These are phyloP conservation scores for Pichia sp. DNA, from an alignment of 1,139 yeast species.

Conservation along the genomic window DNA sequence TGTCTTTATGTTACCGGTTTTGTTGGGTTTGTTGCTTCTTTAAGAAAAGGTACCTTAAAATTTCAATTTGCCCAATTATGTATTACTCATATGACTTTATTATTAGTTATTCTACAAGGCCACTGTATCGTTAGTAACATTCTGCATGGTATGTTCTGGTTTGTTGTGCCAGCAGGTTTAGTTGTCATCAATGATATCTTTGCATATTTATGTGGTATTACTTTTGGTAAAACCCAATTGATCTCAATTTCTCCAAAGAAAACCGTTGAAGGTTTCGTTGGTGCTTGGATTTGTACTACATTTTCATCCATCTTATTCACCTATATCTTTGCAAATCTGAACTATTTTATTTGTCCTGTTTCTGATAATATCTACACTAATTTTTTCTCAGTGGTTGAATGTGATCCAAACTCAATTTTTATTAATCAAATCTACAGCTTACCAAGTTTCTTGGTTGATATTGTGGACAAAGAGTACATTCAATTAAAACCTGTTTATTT, in stretches of 20 bases:
- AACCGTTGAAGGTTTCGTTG: slow-evolving; percentile 94
- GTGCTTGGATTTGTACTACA: slow-evolving; percentile 95
- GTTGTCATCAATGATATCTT: slow-evolving; percentile 93
- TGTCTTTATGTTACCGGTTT: slow-evolving; percentile 83
- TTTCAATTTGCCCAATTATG: slow-evolving; percentile 94
- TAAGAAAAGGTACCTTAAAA: slow-evolving; percentile 81
- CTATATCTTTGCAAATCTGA: slow-evolving; percentile 54
- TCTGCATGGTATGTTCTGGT: slow-evolving; percentile 90
- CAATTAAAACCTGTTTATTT: slow-evolving; percentile 80
- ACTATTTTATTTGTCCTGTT: slow-evolving; percentile 87
- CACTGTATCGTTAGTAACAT: slow-evolving; percentile 89
- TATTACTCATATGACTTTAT: slow-evolving; percentile 87
- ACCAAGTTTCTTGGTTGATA: slow-evolving; percentile 59
- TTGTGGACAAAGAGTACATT: slow-evolving; percentile 40
- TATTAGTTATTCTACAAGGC: slow-evolving; percentile 88
- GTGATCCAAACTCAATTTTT: slow-evolving; percentile 86
- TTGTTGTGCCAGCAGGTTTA: slow-evolving; percentile 81
- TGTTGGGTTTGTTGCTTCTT: slow-evolving; percentile 80
- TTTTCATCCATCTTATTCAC: slow-evolving; percentile 65
- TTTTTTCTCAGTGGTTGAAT: slow-evolving; percentile 55
- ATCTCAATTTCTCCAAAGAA: slow-evolving; percentile 94
- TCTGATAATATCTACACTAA: slow-evolving; percentile 30
- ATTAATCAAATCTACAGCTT: slow-evolving; percentile 69
- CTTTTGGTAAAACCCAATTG: slow-evolving; percentile 89
- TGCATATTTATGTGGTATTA: slow-evolving; percentile 95